Evolutionary conservation across 352 stramenopile genomes (phyloP).

Genomic region (Blastocystis hominis): DNA sequence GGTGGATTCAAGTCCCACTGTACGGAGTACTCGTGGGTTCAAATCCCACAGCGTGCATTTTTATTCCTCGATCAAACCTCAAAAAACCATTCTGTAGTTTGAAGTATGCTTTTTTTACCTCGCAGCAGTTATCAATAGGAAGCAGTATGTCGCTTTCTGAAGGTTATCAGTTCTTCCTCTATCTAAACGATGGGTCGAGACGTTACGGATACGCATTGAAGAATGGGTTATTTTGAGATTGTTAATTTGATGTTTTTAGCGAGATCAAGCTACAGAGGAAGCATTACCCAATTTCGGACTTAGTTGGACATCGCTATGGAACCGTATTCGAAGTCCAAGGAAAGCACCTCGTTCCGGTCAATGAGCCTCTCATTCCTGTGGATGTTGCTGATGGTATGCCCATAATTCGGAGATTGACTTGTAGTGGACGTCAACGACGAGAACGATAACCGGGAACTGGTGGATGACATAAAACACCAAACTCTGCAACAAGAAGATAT

Average conservation of each 20-base stretch:
- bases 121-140: neutral
- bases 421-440: conserved; percentile 56
- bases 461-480: conserved; percentile 43
- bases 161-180: conserved; percentile 54
- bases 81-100: neutral
- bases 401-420: neutral
- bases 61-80: neutral
- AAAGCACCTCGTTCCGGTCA: conserved; percentile 45
- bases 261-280: conserved; percentile 53
- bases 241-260: neutral
- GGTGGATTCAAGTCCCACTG: conserved; percentile 57
- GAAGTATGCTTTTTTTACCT: neutral
- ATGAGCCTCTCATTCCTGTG: conserved; percentile 32
- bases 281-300: conserved; percentile 39
- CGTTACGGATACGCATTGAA: conserved; percentile 23
- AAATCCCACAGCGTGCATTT: conserved; percentile 58
- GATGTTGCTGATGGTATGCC: conserved; percentile 38
- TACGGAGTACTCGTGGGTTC: conserved; percentile 58
- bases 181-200: conserved; percentile 43
- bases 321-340: conserved; percentile 52
- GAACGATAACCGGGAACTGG: conserved; percentile 56
- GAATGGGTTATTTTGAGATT: neutral
- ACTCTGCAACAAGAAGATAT: conserved; percentile 58
- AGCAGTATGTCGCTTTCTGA: neutral
- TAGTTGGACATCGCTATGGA: conserved; percentile 40